Evolutionary conservation across 352 stramenopile genomes (phyloP).

Genomic region (Globisporangium heterothallicum): DNA sequence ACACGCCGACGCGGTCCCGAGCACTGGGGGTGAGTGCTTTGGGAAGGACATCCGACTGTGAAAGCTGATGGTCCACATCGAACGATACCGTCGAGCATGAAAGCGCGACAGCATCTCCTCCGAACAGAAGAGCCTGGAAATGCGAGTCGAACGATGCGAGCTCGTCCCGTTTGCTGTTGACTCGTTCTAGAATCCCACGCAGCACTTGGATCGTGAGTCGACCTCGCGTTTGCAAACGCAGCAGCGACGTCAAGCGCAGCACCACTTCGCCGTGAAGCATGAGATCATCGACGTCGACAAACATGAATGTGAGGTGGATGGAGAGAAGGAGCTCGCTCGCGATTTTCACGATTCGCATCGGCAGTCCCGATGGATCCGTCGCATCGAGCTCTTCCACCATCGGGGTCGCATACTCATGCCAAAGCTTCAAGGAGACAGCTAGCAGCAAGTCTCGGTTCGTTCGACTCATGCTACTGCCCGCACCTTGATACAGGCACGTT

Average conservation of each 20-base stretch:
- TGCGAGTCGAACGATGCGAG: constrained; percentile 29
- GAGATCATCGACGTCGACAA: constrained; percentile 44
- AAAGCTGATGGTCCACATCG: constrained; percentile 3
- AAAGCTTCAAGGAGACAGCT: constrained; percentile 29
- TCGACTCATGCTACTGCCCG: constrained; percentile 14
- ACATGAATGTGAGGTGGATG: constrained; percentile 34
- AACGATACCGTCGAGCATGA: constrained; percentile 38
- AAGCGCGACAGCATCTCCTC: constrained; percentile 8
- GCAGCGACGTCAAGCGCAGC: constrained; percentile 31
- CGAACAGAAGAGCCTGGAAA: constrained; percentile 18
- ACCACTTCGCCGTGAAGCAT: constrained; percentile 40
- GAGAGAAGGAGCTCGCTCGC: constrained; percentile 29
- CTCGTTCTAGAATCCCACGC: constrained; percentile 26
- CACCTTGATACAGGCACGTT: constrained; percentile 18
- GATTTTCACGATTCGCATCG: constrained; percentile 14
- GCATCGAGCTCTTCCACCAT: constrained; percentile 33
- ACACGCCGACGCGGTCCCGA: constrained; percentile 34
- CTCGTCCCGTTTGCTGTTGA: constrained; percentile 34
- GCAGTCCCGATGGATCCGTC: constrained; percentile 14
- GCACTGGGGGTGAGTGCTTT: constrained; percentile 1
- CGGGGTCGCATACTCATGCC: constrained; percentile 24
- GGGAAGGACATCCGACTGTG: constrained; percentile 12
- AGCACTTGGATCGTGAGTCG: constrained; percentile 30
- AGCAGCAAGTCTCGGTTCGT: constrained; percentile 32
- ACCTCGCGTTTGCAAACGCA: constrained; percentile 22